Evolutionary conservation across 768 basidiomycete species (phyloP), one percentile per base, ranked within the genome.

Genomic region (Collybiopsis confluens): DNA sequence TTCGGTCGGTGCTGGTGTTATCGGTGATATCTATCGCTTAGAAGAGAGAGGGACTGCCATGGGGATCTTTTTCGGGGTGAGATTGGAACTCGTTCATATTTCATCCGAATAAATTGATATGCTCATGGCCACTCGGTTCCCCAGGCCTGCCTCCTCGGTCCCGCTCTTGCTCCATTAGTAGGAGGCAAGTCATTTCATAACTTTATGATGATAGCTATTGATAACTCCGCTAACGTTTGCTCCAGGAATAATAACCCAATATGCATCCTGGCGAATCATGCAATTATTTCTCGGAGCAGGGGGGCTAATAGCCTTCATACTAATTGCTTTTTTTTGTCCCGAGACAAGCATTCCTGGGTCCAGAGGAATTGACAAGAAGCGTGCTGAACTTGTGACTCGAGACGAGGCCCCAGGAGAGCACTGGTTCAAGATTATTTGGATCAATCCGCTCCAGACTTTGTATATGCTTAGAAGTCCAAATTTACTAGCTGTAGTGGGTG

Each of bases 321-420:
- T 69, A 4, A 70, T 86, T 28, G 45, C 62, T 1, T 38, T 76
- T 2, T 74, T 73, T 49, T 74, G 86, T n/a, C 86, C 86, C 0
- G 87, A 89, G 59, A 88, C 86, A 2, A 79, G 77, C 46, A 82
- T 85, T 59, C 85, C 86, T 1, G 77, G 81, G 6, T 61, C 75
- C 1, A 70, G 76, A 36, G 80, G 83, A 0, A 69, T 85, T 1
- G 83, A 85, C 50, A 80, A 80, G 55, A 37, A 67, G 13, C 53
- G 64, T 24, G 52, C 51, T 43, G 40, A 61, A 2, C 57, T 58
- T 2, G 59, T 54, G 3, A 66, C 54, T 18, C 59, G 41, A 20
- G 56, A 26, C 9, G 37, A 45, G 21, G 4, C 45, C 15, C 16
- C 18, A 16, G 42, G 58, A 20, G 21, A 42, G 45, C 24, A 27